These are phyloP conservation scores for Melastoma malabathricum DNA, from an alignment of 345 rosid species.

Conservation along the genomic window DNA sequence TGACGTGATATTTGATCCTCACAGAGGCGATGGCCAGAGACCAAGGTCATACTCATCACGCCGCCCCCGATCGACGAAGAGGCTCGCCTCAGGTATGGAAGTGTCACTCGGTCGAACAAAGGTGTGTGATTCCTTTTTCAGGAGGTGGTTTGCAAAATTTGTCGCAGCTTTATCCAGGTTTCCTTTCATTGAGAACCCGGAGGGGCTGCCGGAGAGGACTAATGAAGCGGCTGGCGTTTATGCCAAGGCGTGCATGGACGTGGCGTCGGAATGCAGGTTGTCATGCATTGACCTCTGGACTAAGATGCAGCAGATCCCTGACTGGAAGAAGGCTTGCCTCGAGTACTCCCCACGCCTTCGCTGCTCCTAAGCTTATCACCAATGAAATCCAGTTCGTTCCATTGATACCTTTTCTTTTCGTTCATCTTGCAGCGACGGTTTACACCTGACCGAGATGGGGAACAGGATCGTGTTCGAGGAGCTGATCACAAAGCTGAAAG, in stretches of 20 bases:
- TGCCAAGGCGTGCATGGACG: slow-evolving; percentile 46
- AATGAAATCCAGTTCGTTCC: not conserved
- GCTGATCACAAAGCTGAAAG: slow-evolving; percentile 34
- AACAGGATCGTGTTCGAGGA: slow-evolving; percentile 61
- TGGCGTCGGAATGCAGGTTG: slow-evolving; percentile 42
- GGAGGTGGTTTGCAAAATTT: too few relatives aligned
- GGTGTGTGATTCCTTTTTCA: too few relatives aligned
- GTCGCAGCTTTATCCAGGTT: slow-evolving; percentile 18
- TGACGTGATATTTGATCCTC: not conserved
- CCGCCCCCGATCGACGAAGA: slow-evolving; percentile 93
- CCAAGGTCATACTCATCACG: slow-evolving; percentile 46
- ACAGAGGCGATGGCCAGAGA: slow-evolving; percentile 58
- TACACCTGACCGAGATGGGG: slow-evolving; percentile 41
- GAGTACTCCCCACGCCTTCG: slow-evolving; percentile 14
- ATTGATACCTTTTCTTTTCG: too few relatives aligned
- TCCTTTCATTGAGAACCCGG: slow-evolving; percentile 53
- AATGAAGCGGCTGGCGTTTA: slow-evolving; percentile 73
- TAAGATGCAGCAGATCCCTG: slow-evolving; percentile 54
- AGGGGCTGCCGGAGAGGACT: slow-evolving; percentile 69
- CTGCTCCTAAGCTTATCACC: not conserved
- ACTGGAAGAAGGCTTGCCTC: slow-evolving; percentile 50
- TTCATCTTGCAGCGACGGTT: slow-evolving; percentile 37
- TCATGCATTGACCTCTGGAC: slow-evolving; percentile 62
- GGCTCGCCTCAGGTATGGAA: slow-evolving; percentile 53
- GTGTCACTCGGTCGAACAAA: too few relatives aligned